A percentile compares a stretch with the other conserved stretches of the same genome.
Conservation (phyloP, 495 filamentous ascomycete genomes). For the Chaetomidium leptoderma region DNA sequence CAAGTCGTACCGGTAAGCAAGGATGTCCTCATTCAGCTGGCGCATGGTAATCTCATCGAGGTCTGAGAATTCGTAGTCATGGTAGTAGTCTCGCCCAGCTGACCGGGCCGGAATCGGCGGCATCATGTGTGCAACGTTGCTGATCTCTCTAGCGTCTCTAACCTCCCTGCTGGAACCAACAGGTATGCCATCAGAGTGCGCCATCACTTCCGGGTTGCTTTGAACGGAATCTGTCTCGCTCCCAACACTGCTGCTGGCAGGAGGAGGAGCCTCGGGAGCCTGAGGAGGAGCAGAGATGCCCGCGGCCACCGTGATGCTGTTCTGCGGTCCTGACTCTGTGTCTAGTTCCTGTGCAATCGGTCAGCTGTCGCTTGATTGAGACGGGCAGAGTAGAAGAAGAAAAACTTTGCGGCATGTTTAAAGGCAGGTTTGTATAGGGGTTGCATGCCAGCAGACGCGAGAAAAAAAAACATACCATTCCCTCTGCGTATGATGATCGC, state of each 20-base stretch:
- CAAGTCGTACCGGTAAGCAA: constrained; percentile 39
- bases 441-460: neutral
- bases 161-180: neutral
- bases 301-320: constrained; percentile 22
- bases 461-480: constrained; percentile 10
- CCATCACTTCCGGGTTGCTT: constrained; percentile 2
- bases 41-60: constrained; percentile 40
- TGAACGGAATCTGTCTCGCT: constrained; percentile 7
- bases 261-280: too few species aligned
- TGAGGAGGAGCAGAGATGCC: neutral
- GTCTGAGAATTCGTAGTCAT: constrained; percentile 19
- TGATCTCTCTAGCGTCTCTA: neutral
- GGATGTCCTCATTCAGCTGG: constrained; percentile 42
- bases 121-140: neutral
- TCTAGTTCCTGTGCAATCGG: neutral
- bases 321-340: constrained; percentile 6
- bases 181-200: neutral
- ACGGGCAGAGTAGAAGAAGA: neutral
- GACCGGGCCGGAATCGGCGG: neutral
- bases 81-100: constrained; percentile 4
- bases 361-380: constrained; percentile 3
- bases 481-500: neutral
- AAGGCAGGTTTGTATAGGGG: neutral
- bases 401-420: neutral
- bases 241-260: neutral